These are phyloP conservation scores for Podospora bellae-mahoneyi DNA, from an alignment of 495 filamentous ascomycete species.

Conservation along the genomic window DNA sequence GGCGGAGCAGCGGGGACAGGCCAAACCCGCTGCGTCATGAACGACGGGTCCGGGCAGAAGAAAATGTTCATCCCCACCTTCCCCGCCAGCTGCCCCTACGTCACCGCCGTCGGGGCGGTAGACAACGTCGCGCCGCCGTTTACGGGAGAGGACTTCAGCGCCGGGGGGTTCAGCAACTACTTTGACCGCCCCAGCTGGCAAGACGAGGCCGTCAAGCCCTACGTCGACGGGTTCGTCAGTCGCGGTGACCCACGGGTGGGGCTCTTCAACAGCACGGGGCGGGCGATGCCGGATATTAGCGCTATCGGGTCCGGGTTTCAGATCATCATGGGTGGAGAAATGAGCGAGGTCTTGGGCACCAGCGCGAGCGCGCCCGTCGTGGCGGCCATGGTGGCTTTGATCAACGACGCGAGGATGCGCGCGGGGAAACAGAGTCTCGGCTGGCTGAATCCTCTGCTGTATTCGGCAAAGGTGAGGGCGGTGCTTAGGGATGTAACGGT, in stretches of 20 bases:
- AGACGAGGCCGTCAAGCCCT: constrained; percentile 51
- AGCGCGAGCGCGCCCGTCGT: constrained; percentile 42
- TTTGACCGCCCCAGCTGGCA: constrained; percentile 67
- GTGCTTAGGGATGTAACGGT: constrained; percentile 34
- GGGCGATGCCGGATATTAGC: constrained; percentile 69
- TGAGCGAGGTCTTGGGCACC: constrained; percentile 38
- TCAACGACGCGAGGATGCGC: constrained; percentile 40
- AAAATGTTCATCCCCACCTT: constrained; percentile 65
- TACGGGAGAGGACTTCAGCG: constrained; percentile 55
- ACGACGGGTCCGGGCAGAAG: constrained; percentile 51
- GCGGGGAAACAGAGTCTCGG: constrained; percentile 39
- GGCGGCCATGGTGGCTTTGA: constrained; percentile 39
- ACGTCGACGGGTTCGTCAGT: constrained; percentile 49
- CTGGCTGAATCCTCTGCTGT: constrained; percentile 41
- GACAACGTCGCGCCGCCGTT: constrained; percentile 53
- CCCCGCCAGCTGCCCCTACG: constrained; percentile 76
- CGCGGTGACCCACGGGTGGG: constrained; percentile 32
- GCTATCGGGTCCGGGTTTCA: constrained; percentile 40
- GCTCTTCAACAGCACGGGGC: constrained; percentile 58
- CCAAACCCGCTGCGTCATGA: constrained; percentile 55
- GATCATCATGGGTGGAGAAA: constrained; percentile 33
- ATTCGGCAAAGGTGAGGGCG: constrained; percentile 26
- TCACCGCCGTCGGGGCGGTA: constrained; percentile 74
- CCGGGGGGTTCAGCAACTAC: constrained; percentile 70
- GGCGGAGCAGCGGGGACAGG: constrained; percentile 56